Conservation (phyloP, 768 basidiomycete species). For the Phanerodontia chrysosporium region DNA sequence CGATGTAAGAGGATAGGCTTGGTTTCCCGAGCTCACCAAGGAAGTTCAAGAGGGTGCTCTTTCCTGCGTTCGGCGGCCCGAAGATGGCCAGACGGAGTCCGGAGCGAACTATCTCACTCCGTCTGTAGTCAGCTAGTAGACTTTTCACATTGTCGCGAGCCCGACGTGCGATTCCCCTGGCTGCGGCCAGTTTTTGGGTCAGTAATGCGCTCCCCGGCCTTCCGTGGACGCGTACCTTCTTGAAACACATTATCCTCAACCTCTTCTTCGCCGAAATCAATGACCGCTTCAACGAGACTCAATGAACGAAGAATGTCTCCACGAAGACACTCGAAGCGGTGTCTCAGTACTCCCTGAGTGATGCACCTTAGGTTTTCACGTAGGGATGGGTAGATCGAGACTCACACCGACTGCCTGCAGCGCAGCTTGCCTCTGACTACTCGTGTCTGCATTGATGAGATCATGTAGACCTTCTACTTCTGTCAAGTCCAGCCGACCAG, state of each 20-base stretch:
- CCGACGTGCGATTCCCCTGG: slow-evolving; percentile 25
- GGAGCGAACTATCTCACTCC: slow-evolving; percentile 79
- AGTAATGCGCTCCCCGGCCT: no score
- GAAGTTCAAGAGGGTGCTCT: slow-evolving; percentile 84
- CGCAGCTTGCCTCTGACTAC: slow-evolving; percentile 72
- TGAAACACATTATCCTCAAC: slow-evolving; percentile 80
- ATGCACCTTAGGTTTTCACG: not conserved
- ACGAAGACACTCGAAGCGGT: slow-evolving; percentile 61
- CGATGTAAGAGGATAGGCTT: no score
- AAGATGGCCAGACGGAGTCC: slow-evolving; percentile 86
- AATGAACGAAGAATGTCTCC: slow-evolving; percentile 65
- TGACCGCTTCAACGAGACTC: slow-evolving; percentile 80
- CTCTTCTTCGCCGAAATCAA: slow-evolving; percentile 93
- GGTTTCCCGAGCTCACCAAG: slow-evolving; percentile 61
- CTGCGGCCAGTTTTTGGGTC: not conserved
- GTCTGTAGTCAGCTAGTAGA: slow-evolving; percentile 65
- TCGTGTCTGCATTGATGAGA: slow-evolving; percentile 86
- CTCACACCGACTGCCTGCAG: slow-evolving; percentile 64
- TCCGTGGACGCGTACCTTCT: no score
- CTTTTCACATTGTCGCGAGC: slow-evolving; percentile 53
- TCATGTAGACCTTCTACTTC: slow-evolving; percentile 88
- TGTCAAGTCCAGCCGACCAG: slow-evolving; percentile 79
- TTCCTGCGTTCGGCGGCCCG: slow-evolving; percentile 93
- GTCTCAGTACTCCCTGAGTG: slow-evolving; percentile 57
- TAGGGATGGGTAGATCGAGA: slow-evolving; percentile 13